Conservation (phyloP, 2,329 filamentous ascomycete species). For the Lecanicillium sp. region DNA sequence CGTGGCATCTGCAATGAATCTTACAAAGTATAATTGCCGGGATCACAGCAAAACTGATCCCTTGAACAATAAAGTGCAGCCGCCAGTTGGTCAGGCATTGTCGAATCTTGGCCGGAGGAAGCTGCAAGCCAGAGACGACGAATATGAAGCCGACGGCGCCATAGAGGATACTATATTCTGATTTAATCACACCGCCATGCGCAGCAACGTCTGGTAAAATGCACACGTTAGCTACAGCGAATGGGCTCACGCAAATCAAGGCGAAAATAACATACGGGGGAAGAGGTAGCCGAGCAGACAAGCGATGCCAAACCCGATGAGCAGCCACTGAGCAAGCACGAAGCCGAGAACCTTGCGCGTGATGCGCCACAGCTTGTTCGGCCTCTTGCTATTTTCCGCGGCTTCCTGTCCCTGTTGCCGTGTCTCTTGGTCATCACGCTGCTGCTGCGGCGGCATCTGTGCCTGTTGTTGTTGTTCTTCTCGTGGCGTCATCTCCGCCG, state of each 20-base stretch:
- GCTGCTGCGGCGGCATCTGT: too few species aligned
- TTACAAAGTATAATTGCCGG: constrained; percentile 53
- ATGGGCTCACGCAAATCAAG: not conserved
- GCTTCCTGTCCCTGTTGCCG: not conserved
- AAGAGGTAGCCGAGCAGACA: constrained; percentile 38
- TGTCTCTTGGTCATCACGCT: not conserved
- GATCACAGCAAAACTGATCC: constrained; percentile 58
- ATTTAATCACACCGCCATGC: constrained; percentile 16
- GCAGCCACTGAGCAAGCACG: constrained; percentile 53
- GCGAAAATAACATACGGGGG: constrained; percentile 26
- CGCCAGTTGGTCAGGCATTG: constrained; percentile 59
- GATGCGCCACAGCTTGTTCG: not conserved
- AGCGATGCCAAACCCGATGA: constrained; percentile 51
- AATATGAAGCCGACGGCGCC: constrained; percentile 64
- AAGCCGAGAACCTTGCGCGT: constrained; percentile 17
- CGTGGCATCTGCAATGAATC: constrained; percentile 11
- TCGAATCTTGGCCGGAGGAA: constrained; percentile 53
- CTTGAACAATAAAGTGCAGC: constrained; percentile 59
- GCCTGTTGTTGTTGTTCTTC: not conserved
- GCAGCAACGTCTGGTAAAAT: not conserved
- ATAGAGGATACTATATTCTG: constrained; percentile 56
- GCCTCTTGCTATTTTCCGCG: not conserved
- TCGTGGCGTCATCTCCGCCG: too few species aligned
- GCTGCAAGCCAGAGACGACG: constrained; percentile 61
- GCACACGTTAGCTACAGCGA: not conserved